Percentiles rank a stretch among this genome's conserved stretches.
These are phyloP conservation scores for Zymoseptoria ardabiliae DNA, from an alignment of 2,329 filamentous ascomycete species.

Conservation along the genomic window DNA sequence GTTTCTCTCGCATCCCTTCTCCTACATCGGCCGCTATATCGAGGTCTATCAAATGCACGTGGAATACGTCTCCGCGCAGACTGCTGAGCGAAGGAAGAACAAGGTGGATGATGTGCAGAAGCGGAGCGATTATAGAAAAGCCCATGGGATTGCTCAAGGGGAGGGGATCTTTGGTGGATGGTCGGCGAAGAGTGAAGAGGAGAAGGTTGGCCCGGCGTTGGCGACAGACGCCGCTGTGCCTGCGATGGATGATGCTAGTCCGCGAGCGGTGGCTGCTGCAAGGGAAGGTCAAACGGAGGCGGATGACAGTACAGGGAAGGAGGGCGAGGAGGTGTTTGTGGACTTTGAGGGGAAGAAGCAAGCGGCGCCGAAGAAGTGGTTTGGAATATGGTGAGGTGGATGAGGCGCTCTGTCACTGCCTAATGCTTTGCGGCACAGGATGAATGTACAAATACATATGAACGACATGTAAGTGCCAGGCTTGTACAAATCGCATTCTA, in stretches of 20 bases:
- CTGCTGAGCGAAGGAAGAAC: constrained; percentile 62
- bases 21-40: constrained; percentile 56
- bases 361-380: constrained; percentile 64
- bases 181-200: constrained; percentile 33
- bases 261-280: background rate
- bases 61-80: constrained; percentile 60
- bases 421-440: background rate
- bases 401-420: background rate
- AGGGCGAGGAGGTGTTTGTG: constrained; percentile 32
- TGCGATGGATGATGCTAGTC: background rate
- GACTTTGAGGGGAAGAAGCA: constrained; percentile 41
- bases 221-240: constrained; percentile 30
- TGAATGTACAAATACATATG: background rate
- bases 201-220: constrained; percentile 28
- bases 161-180: constrained; percentile 44
- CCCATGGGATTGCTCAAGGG: constrained; percentile 67
- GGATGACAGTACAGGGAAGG: constrained; percentile 26
- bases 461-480: background rate
- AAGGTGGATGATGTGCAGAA: constrained; percentile 82
- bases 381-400: constrained; percentile 63
- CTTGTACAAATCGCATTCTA: background rate
- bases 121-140: constrained; percentile 75
- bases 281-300: constrained; percentile 30
- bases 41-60: constrained; percentile 72
- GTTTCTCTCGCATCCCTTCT: constrained; percentile 62